These are phyloP conservation scores for Tricladium varicosporioides DNA, from an alignment of 2,329 filamentous ascomycete genomes.

Conservation along the genomic window DNA sequence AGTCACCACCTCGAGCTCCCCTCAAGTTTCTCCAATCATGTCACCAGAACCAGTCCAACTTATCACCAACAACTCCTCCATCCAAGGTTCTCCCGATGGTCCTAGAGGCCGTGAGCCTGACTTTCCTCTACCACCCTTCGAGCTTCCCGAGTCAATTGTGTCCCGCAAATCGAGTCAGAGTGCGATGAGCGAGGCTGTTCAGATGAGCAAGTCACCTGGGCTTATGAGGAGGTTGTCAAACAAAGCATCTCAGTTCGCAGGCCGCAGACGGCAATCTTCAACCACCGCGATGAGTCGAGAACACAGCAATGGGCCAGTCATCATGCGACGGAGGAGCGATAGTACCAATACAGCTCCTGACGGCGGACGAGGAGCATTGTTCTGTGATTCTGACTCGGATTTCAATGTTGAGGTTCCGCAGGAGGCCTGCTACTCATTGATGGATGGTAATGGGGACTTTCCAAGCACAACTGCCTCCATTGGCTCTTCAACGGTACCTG, in stretches of 20 bases:
- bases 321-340: slow-evolving; percentile 83
- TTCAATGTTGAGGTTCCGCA: slow-evolving; percentile 48
- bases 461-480: slow-evolving; percentile 49
- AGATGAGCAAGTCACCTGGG: slow-evolving; percentile 56
- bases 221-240: slow-evolving; percentile 85
- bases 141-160: slow-evolving; percentile 72
- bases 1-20: slow-evolving; percentile 50
- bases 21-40: slow-evolving; percentile 56
- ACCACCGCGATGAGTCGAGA: slow-evolving; percentile 76
- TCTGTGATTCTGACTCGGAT: slow-evolving; percentile 58
- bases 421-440: slow-evolving; percentile 44
- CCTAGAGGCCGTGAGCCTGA: slow-evolving; percentile 55
- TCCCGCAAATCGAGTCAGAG: slow-evolving; percentile 56
- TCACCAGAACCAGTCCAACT: slow-evolving; percentile 49
- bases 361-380: slow-evolving; percentile 36
- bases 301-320: slow-evolving; percentile 83
- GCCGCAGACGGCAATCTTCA: slow-evolving; percentile 72
- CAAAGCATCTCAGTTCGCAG: slow-evolving; percentile 67
- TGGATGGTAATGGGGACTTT: slow-evolving; percentile 47
- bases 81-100: slow-evolving; percentile 66
- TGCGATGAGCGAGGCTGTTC: slow-evolving; percentile 61
- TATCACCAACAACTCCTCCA: slow-evolving; percentile 58
- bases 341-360: slow-evolving; percentile 72
- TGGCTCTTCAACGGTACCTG: slow-evolving; percentile 42
- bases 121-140: slow-evolving; percentile 53